phyloP scores from a whole-genome alignment of 176 grass and related monocot species.

The Phragmites australis region DNA sequence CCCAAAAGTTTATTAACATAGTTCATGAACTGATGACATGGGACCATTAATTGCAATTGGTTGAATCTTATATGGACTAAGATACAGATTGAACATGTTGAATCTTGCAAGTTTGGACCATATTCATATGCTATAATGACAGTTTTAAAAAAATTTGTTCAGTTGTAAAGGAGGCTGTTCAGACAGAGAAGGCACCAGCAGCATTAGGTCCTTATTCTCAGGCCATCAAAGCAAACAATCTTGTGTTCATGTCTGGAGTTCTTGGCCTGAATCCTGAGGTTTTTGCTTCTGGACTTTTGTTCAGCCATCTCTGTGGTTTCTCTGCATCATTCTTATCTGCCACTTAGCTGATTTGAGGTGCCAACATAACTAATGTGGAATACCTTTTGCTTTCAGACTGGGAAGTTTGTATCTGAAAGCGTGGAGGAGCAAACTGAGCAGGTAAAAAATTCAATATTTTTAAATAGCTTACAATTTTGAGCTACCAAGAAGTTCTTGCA shows the following conservation, averaged over 20 bases:
- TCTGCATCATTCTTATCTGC: not conserved
- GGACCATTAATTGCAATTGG: not conserved
- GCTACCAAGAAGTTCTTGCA: not conserved
- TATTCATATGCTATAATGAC: not conserved
- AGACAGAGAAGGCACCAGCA: slow-evolving; percentile 82
- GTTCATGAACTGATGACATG: not conserved
- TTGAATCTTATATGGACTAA: not conserved
- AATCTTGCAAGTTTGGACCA: not conserved
- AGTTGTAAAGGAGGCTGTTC: slow-evolving; percentile 80
- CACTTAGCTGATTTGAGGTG: not conserved
- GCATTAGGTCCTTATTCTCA: slow-evolving; percentile 95
- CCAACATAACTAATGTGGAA: not conserved
- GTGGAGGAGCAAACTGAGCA: slow-evolving; percentile 94
- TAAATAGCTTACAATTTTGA: not conserved
- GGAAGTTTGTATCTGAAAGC: slow-evolving; percentile 83
- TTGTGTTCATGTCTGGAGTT: slow-evolving; percentile 91
- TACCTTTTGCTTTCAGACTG: slow-evolving; percentile 60
- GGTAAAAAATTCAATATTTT: slow-evolving; percentile 41
- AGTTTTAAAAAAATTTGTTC: not conserved
- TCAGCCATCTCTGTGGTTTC: slow-evolving; percentile 15
- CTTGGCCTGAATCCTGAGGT: slow-evolving; percentile 96
- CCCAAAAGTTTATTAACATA: not conserved
- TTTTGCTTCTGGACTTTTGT: slow-evolving; percentile 21
- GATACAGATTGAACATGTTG: not conserved
- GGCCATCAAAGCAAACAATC: slow-evolving; percentile 93